A percentile compares a stretch with the other conserved stretches of the same genome.
Evolutionary conservation across 2,329 filamentous ascomycete genomes (phyloP).

Genomic region (Eurotiales sp.): DNA sequence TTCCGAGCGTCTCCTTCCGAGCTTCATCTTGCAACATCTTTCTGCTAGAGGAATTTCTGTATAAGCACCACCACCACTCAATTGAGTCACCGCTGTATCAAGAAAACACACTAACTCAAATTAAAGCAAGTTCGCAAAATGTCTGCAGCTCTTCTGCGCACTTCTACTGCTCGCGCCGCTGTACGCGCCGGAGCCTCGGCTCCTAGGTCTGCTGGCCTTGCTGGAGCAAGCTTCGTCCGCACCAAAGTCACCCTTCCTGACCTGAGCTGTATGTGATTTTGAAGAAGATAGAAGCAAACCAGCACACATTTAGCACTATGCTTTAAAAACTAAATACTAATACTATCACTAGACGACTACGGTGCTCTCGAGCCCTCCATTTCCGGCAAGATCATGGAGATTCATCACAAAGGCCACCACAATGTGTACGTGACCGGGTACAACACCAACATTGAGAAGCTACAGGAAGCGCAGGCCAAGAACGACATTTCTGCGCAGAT

Average conservation of each 20-base stretch:
- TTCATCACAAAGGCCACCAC: conserved; percentile 93
- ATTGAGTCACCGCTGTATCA: conserved; percentile 3
- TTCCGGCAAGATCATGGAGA: conserved; percentile 91
- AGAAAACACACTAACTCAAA: not conserved
- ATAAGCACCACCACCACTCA: not conserved
- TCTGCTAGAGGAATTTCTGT: not conserved
- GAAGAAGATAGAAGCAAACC: no score
- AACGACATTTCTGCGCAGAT: conserved; percentile 56
- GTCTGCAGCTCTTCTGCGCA: conserved; percentile 73
- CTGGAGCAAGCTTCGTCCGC: conserved; percentile 72
- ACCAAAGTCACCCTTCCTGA: conserved; percentile 93
- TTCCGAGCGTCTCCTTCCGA: not conserved
- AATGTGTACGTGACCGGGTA: conserved; percentile 88
- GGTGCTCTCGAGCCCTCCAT: conserved; percentile 82
- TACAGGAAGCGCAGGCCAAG: conserved; percentile 55
- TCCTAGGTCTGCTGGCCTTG: conserved; percentile 54
- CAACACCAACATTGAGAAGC: conserved; percentile 73
- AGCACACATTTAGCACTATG: not conserved
- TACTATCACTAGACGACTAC: conserved; percentile 73
- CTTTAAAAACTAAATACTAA: not conserved
- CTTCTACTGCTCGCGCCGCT: conserved; percentile 65
- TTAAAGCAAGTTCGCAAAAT: conserved; percentile 45
- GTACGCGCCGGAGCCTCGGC: conserved; percentile 61
- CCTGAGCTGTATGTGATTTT: conserved; percentile 66
- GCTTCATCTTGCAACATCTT: not conserved